Evolutionary conservation across 345 rosid species (phyloP), one percentile per base, ranked within the genome.

Genomic region (Gossypium stocksii): DNA sequence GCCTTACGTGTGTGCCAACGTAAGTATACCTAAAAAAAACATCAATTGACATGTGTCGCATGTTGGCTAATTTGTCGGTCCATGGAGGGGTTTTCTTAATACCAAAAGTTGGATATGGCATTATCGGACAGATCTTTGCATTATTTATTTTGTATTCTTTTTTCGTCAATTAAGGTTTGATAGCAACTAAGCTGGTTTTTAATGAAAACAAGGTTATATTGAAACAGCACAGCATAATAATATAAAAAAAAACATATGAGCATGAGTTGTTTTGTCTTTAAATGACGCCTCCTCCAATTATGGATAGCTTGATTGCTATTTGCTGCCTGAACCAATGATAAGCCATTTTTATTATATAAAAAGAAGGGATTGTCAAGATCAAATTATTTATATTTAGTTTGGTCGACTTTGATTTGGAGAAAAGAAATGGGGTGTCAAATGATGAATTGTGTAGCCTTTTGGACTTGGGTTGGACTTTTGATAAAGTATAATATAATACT

Each of bases 31-130:
- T 2, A 17, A 73, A 72, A 77, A 67, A 75, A 78, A 66, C 16
- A 69, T 54, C 85, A 34, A 77, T 75, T 72, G 88, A 86, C 91
- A 85, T 61, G 80, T 83, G 96, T 84, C 97, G 59, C 27, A 2
- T 81, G 83, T 74, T 83, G 78, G 83, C 64, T 77, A 72, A 77
- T 74, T 78, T 85, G 97, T 89, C 92, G 93, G 91, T 83, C 71
- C 76, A 80, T 83, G 77, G 10, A 63, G 71, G 58, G 25, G 43
- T 61, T 66, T 60, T 25, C 59, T 65, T 60, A 19, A 22, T 63
- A n/a, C 41, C 13, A 43, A n/a, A 20, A 4, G 20, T 63, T 62
- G 25, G 65, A 70, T 64, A 44, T 71, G 79, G 45, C 48, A 56
- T 49, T 71, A 41, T 57, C 72, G 61, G 71, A 64, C 63, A 34